These are phyloP conservation scores for Dioscorea alata DNA, from an alignment of 106 monocot species.

Conservation along the genomic window DNA sequence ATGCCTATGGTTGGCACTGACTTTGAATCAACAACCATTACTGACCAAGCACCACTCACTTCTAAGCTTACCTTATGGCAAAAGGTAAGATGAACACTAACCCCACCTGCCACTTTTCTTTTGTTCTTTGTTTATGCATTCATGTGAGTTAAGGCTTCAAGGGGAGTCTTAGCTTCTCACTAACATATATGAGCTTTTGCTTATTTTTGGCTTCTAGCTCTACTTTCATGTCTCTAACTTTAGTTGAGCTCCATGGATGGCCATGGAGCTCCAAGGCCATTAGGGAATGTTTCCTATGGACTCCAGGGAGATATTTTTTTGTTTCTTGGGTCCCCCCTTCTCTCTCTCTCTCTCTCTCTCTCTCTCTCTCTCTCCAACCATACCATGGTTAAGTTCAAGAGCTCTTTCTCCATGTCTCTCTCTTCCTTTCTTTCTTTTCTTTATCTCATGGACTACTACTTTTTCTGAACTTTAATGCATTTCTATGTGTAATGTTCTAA, in stretches of 20 bases:
- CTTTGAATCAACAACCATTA: not conserved
- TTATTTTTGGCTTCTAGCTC: constrained; percentile 41
- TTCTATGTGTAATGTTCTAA: not conserved
- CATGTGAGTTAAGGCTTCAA: constrained; percentile 23
- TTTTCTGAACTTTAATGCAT: not conserved
- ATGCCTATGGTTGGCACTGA: not conserved
- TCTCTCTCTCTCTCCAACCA: constrained; percentile 1
- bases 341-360: not conserved
- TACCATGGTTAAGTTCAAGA: constrained; percentile 44
- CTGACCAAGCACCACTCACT: constrained; percentile 15
- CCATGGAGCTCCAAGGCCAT: constrained; percentile 22
- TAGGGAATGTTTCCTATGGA: not conserved
- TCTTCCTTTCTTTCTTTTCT: constrained; percentile 14
- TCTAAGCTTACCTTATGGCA: constrained; percentile 8
- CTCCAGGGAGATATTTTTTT: constrained; percentile 34
- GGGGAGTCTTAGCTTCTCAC: constrained; percentile 15
- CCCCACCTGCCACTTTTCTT: too few species aligned
- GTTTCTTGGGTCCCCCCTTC: constrained; percentile 40
- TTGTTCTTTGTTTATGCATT: constrained; percentile 18
- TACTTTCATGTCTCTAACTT: constrained; percentile 12
- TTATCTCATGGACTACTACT: constrained; percentile 4
- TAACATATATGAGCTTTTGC: constrained; percentile 14
- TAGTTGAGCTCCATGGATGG: constrained; percentile 23
- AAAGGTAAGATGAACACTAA: too few species aligned
- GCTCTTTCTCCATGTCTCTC: constrained; percentile 3